phyloP scores from a whole-genome alignment of 2,329 filamentous ascomycete species.

The Botrytis galanthina region DNA sequence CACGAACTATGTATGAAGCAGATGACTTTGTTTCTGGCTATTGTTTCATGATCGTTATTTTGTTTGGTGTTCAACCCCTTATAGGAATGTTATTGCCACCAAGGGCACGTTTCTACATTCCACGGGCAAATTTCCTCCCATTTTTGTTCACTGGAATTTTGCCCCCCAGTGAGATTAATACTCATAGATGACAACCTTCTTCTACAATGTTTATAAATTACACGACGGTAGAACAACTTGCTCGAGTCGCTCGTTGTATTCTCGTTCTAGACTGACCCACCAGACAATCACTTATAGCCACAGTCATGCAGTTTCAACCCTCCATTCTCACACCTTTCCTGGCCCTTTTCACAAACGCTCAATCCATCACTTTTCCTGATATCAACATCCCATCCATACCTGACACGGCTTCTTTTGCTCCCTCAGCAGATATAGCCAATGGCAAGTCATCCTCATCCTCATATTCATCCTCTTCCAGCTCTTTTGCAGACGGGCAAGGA shows the following conservation, averaged over 20 bases:
- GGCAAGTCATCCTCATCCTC: conserved; percentile 1
- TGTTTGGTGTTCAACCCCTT: not conserved
- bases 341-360: not conserved
- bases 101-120: not conserved
- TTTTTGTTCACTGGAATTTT: conserved; percentile 12
- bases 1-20: not conserved
- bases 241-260: not conserved
- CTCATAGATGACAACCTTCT: not conserved
- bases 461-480: conserved; percentile 11
- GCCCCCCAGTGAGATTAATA: not conserved
- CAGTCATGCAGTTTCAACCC: not conserved
- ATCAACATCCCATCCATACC: not conserved
- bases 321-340: not conserved
- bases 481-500: not conserved
- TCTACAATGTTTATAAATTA: not conserved
- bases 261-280: not conserved
- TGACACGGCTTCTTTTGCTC: not conserved
- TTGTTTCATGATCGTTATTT: not conserved
- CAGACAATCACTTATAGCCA: not conserved
- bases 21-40: not conserved
- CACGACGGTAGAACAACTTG: not conserved
- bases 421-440: not conserved
- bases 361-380: not conserved
- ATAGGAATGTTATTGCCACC: conserved; percentile 6
- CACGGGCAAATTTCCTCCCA: not conserved